A percentile compares a stretch with the other conserved stretches of the same genome.
These are phyloP conservation scores for Emergomyces pasteurianus DNA, from an alignment of 2,329 filamentous ascomycete species.

Conservation along the genomic window DNA sequence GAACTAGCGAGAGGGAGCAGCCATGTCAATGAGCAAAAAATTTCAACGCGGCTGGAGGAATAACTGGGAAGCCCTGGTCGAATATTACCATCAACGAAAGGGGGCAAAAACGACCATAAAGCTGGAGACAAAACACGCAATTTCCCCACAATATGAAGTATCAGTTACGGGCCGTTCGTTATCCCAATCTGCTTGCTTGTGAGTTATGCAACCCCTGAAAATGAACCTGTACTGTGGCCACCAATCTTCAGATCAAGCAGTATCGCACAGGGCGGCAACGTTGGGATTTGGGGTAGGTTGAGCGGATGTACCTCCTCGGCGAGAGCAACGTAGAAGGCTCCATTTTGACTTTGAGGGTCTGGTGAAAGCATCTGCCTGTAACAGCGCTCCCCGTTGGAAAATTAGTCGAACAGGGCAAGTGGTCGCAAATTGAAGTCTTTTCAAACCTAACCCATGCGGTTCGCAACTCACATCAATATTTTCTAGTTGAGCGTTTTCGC, in stretches of 20 bases:
- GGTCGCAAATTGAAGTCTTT: slow-evolving; percentile 16
- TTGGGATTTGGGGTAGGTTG: background rate
- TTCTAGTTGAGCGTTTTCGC: slow-evolving; percentile 17
- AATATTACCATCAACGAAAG: no score
- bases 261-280: background rate
- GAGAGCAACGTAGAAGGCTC: background rate
- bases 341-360: slow-evolving; percentile 13
- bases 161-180: background rate
- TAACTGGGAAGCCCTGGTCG: no score
- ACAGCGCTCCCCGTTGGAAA: background rate
- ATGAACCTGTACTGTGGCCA: background rate
- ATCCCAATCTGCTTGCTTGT: background rate
- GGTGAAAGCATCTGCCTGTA: slow-evolving; percentile 12
- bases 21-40: background rate
- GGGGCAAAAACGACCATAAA: background rate
- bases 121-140: background rate
- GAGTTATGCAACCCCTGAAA: background rate
- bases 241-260: background rate
- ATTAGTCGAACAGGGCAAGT: background rate
- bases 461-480: slow-evolving; percentile 18
- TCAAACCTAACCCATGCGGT: slow-evolving; percentile 17
- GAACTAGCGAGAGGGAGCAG: background rate
- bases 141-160: background rate
- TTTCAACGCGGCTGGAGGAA: background rate
- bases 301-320: background rate